Base-by-base conservation (phyloP, 2,329 filamentous ascomycete genomes). In the Claviceps africana region DNA sequence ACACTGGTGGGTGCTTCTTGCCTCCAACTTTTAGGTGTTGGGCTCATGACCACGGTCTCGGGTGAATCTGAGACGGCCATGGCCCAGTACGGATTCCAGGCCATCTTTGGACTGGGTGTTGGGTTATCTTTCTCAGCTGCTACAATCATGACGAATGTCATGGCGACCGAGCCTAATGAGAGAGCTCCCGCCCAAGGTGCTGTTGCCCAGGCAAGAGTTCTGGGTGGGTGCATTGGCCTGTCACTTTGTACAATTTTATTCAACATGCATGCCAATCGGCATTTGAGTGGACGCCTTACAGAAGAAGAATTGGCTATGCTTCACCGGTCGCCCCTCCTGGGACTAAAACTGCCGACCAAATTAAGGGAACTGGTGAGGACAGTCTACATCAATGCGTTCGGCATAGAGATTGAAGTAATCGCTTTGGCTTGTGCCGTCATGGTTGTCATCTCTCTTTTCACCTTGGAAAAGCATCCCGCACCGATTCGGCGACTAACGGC, bases 221-320 rank as follows among this genome's bases (percentile, higher is more conserved):
- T 83, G 2, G 80, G 80, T 1, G 79, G 80, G 2, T 76, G 76
- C 39, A 69, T 82, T 30, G 80, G 79, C 1, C 69, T 83, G 44
- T 74, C 78, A 0, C 62, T 75, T 25, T 79, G 79, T 56, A 81
- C 76, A n/a, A 72, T 80, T 15, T 69, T 83, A 11, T 76, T 81
- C 62, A 78, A 79, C 59, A 58, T 62, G 33, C 67, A 69, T 51
- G 67, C 72, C 43, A 66, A 71, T 45, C 56, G 57, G 30, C 61
- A 67, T 37, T 63, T 78, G 11, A 59, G 63, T 13, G 56, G 57
- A 28, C 56, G 62, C 31, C 59, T 76, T 51, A 66, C 65, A 11
- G 51, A 61, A 3, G 54, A 60, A 11, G 67, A 75, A 51, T 60
- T 75, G n/a, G 61, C 64, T 9, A 62, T 65, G 13, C 64, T 77